These are phyloP conservation scores for Neofusicoccum umdonicola DNA, from an alignment of 2,329 filamentous ascomycete species.

Conservation along the genomic window DNA sequence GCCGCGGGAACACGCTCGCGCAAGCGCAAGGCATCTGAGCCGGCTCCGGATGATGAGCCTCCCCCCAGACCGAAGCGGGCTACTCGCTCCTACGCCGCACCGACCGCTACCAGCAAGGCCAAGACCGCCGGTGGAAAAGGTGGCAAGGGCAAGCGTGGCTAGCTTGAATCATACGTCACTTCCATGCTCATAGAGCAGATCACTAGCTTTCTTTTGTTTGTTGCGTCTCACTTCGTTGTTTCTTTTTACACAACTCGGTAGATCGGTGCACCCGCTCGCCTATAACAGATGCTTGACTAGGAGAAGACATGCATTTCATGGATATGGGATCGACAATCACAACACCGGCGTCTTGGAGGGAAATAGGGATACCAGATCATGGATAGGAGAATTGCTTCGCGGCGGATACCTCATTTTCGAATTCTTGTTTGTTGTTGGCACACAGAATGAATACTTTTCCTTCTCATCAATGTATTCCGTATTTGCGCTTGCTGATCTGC, in stretches of 20 bases:
- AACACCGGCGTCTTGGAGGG: background rate
- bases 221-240: background rate
- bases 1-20: constrained; percentile 21
- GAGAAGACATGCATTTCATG: background rate
- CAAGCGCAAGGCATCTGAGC: constrained; percentile 33
- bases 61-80: constrained; percentile 30
- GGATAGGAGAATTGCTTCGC: background rate
- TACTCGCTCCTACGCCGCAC: constrained; percentile 31
- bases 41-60: constrained; percentile 22
- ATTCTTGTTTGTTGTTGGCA: background rate
- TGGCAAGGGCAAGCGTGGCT: constrained; percentile 1
- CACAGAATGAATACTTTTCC: background rate
- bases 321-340: background rate
- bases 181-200: too few species aligned
- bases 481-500: background rate
- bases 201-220: too few species aligned
- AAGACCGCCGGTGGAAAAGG: constrained; percentile 11
- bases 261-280: background rate
- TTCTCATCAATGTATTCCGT: background rate
- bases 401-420: background rate
- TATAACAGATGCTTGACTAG: background rate
- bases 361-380: background rate
- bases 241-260: background rate
- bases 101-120: constrained; percentile 37
- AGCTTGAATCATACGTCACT: background rate